Evolutionary conservation across 495 filamentous ascomycete genomes (phyloP), one percentile per base, ranked within the genome.

Genomic region (Trichodelitschia bisporula): DNA sequence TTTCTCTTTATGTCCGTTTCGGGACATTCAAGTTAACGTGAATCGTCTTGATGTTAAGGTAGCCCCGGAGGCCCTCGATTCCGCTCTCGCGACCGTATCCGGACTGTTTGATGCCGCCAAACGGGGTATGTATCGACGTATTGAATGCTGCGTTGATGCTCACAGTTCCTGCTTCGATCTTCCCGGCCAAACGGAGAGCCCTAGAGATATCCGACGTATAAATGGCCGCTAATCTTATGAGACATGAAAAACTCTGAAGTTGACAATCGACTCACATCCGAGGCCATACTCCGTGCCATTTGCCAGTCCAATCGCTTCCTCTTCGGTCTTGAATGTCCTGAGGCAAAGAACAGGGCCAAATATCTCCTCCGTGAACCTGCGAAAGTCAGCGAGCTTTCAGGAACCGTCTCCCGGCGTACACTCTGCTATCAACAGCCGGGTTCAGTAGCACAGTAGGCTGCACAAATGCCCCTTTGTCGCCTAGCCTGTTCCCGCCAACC

Each of bases 101-200:
- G 41, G 72, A 80, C 61, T 92, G 78, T 62, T 93, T 93, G 36
- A 92, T 77, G 15, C 84, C 84, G 18, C 84, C 84, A 47, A 91
- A 91, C 3, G 78, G 80, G 23, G 90, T 64, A 19, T 77, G 52
- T 44, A 46, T 41, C 29, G 51, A 45, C 4, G 36, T 39, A 32
- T 58, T 51, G 27, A 55, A 50, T 31, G 44, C 48, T 12, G 69
- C 77, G 55, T 93, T 93, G 49, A 95, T 73, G 82, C 84, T 93
- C 21, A 93, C 83, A 80, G 90, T 91, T 26, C 84, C 84, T 2
- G 80, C 69, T 49, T 93, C 78, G 36, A 95, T 79, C 29, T 71
- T 69, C 30, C 68, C 58, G 4, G 84, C 84, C 1, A 91, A 67
- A 13, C 77, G 64, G 58, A 92, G 84, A n/a, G 73, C 79, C 39